Base-by-base conservation (phyloP, 345 rosid species). In the Firmiana major region DNA sequence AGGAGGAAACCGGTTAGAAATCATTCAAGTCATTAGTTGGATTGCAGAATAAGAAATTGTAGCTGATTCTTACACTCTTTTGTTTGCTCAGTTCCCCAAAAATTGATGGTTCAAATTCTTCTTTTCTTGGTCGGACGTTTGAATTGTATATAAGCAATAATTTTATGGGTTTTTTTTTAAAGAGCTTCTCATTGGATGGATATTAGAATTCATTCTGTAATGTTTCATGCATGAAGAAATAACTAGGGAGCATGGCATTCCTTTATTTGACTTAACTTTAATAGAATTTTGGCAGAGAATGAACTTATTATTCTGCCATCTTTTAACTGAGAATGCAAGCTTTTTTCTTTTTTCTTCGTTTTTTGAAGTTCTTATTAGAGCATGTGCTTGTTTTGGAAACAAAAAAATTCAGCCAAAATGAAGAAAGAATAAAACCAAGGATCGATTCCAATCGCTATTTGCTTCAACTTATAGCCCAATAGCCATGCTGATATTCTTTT, bases 381-480 rank as follows among this genome's bases (percentile, higher is more conserved):
- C 48, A 38, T 19, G 48, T 19, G 48, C 19, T 38, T 42, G 48
- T 65, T 65, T 65, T 26, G 45, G 31, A 71, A 51, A 60, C 17
- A 10, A 51, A 10, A 51, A 71, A 53, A 19, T 4, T 46, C 13
- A 55, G 34, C 55, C 54, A 12, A 74, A 28, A 58, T 11, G 15
- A 16, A 4, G 22, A 26, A 40, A 59, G 66, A 74, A 74, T 58
- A 46, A n/a, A 53, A 38, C 31, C 11, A 1, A 38, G 77, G 10
- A 74, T 74, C 21, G 67, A 74, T 74, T 59, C 77, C 77, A 5
- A 9, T 22, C 3, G 34, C 11, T 1, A 6, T 73, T 48, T 21
- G 11, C 38, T 71, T 73, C 76, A 59, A 26, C 36, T 42, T 55
- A 73, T 55, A 54, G 31, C n/a, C 75, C 64, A 73, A 73, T 73